These are phyloP conservation scores for Onygenales sp. DNA, from an alignment of 2,329 filamentous ascomycete species.

Conservation along the genomic window DNA sequence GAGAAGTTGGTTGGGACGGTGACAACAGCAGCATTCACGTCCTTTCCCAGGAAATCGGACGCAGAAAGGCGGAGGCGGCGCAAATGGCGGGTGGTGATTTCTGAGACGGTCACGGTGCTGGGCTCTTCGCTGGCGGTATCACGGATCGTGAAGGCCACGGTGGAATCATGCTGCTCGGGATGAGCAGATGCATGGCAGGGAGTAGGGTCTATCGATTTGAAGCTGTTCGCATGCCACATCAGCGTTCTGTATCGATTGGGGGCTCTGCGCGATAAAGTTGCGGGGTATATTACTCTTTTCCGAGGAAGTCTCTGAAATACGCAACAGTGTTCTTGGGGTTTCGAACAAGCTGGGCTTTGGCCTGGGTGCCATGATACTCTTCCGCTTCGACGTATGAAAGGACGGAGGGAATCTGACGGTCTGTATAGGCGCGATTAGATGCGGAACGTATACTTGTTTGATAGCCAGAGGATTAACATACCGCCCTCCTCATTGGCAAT, in stretches of 20 bases:
- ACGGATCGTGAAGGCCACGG: slow-evolving; percentile 72
- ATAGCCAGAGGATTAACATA: slow-evolving; percentile 33
- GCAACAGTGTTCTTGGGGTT: slow-evolving; percentile 89
- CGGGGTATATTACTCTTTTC: slow-evolving; percentile 63
- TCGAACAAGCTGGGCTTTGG: slow-evolving; percentile 84
- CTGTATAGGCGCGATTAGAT: slow-evolving; percentile 36
- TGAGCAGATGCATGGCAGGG: slow-evolving; percentile 91
- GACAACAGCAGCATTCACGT: slow-evolving; percentile 89
- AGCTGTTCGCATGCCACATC: slow-evolving; percentile 35
- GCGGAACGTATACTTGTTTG: not conserved
- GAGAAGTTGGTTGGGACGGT: slow-evolving; percentile 89
- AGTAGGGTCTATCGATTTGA: slow-evolving; percentile 93
- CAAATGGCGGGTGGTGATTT: slow-evolving; percentile 77
- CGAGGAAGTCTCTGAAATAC: slow-evolving; percentile 92
- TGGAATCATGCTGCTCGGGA: slow-evolving; percentile 62
- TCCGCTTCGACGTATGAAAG: slow-evolving; percentile 93
- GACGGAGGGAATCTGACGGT: slow-evolving; percentile 92
- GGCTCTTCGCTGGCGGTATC: slow-evolving; percentile 59
- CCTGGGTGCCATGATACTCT: slow-evolving; percentile 92
- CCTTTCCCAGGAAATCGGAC: slow-evolving; percentile 84
- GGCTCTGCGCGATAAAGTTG: not conserved
- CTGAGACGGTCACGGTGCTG: slow-evolving; percentile 65
- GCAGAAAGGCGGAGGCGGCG: slow-evolving; percentile 73
- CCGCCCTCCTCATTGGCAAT: slow-evolving; percentile 99
- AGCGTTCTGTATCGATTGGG: not conserved